Percentiles rank a stretch among this genome's conserved stretches.
phyloP scores from a whole-genome alignment of 1,284 basidiomycete genomes.

The Ganoderma meredithae region DNA sequence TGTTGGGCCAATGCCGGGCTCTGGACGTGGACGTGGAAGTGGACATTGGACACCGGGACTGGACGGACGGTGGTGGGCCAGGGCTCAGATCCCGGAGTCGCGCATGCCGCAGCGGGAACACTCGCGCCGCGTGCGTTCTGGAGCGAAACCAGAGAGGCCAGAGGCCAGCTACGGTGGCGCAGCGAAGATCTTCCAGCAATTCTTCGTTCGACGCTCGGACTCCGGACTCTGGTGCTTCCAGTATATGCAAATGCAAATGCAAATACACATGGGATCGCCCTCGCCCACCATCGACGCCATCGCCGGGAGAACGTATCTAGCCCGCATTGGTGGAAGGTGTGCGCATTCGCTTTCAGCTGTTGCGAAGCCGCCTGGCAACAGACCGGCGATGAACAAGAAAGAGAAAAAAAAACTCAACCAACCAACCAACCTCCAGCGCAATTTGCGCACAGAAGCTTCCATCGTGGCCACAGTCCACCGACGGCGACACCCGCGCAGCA shows the following conservation, averaged over 20 bases:
- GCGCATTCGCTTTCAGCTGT: background rate
- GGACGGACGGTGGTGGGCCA: background rate
- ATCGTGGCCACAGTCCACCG: background rate
- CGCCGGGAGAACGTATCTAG: background rate
- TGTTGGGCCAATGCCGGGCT: background rate
- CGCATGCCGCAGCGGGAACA: background rate
- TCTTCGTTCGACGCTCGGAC: slow-evolving; percentile 6
- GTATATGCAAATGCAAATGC: background rate
- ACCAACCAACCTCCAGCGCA: background rate
- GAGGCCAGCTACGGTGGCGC: slow-evolving; percentile 1
- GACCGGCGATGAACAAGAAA: background rate
- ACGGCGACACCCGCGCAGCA: background rate
- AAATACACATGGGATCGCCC: background rate
- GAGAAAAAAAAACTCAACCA: too few species aligned
- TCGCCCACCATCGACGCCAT: background rate
- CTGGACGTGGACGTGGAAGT: too few species aligned
- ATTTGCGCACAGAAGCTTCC: background rate
- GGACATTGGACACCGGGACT: too few species aligned
- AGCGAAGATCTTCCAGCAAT: background rate
- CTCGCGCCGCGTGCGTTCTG: slow-evolving; percentile 3
- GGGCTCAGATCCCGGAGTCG: background rate
- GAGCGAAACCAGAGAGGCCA: background rate
- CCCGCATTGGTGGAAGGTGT: background rate
- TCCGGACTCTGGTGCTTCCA: background rate
- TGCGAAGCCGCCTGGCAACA: slow-evolving; percentile 1